These are phyloP conservation scores for Emericellopsis cladophorae DNA, from an alignment of 2,329 filamentous ascomycete genomes.

Conservation along the genomic window DNA sequence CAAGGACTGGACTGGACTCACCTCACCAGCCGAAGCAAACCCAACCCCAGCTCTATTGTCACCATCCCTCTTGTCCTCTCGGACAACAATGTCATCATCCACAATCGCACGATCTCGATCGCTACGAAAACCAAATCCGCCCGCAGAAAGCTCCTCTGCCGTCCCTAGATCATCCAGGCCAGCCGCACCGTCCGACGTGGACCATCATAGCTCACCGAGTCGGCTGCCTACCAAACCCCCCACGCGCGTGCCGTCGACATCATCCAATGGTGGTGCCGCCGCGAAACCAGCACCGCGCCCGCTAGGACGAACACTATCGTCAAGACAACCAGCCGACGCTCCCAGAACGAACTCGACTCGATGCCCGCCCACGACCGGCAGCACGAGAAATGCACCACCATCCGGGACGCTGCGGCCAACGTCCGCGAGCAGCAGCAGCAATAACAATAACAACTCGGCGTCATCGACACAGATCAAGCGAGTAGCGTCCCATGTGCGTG, in stretches of 20 bases:
- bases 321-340: conserved; percentile 1
- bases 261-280: conserved; percentile 2
- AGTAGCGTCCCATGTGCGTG: conserved; percentile 12
- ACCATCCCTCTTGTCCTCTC: neutral
- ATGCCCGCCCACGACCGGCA: conserved; percentile 20
- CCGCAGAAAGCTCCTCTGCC: conserved; percentile 5
- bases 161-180: neutral
- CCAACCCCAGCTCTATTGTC: neutral
- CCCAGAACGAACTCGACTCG: conserved; percentile 11
- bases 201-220: conserved; percentile 31
- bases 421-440: conserved; percentile 8
- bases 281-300: neutral
- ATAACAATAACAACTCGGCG: conserved; percentile 20
- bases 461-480: conserved; percentile 9
- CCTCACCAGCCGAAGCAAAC: neutral
- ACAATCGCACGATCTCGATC: conserved; percentile 34
- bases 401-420: conserved; percentile 6
- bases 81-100: conserved; percentile 18
- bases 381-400: conserved; percentile 9
- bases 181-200: conserved; percentile 6
- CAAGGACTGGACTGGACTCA: no score
- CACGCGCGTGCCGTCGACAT: conserved; percentile 16
- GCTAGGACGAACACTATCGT: neutral
- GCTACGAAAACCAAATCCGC: conserved; percentile 26
- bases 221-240: conserved; percentile 34